Evolutionary conservation across 2,329 filamentous ascomycete genomes (phyloP), one percentile per base, ranked within the genome.

Genomic region (Fusarium setosum): DNA sequence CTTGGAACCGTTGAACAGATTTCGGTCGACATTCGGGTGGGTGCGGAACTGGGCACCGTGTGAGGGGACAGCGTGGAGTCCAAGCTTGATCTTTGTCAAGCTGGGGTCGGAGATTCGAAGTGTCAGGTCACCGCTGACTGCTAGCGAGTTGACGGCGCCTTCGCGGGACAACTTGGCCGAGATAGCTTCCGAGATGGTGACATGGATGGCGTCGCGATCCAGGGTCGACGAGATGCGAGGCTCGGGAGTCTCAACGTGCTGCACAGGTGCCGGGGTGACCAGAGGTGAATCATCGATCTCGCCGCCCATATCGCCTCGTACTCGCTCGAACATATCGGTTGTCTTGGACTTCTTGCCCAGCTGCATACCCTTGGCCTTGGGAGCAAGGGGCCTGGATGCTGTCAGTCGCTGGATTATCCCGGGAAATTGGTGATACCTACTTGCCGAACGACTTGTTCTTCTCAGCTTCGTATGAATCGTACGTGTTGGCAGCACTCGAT

Each of bases 321-420:
- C 94, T 73, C 94, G 92, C 80, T 98, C 95, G 77, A 97, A 98
- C 86, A 98, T 97, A 78, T 97, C 95, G 26, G 92, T 97, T 20
- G 93, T 94, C 84, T 98, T 98, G 61, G 93, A 97, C 83, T 99
- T 99, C 85, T 98, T 98, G 80, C 96, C 96, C 57, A 99, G 85
- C 80, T 98, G 95, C 96, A 99, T 99, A 70, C 96, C 96, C 84
- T 99, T 99, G 73, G 93, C 94, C 81, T 96, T 93, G 60, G 90
- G 87, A 49, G 92, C 88, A 73, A 88, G 76, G 49, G 86, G 82
- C 74, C 84, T 88, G 66, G 31, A 37, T 11, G n/a, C 13, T 47
- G 50, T 66, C 37, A 71, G 65, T 51, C 54, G 41, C 49, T 34
- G 18, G 21, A 34, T 3, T 8, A 26, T 26, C 35, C 4, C 6